Evolutionary conservation across 176 grass and related monocot species (phyloP).

Genomic region (Oropetium thomaeum): DNA sequence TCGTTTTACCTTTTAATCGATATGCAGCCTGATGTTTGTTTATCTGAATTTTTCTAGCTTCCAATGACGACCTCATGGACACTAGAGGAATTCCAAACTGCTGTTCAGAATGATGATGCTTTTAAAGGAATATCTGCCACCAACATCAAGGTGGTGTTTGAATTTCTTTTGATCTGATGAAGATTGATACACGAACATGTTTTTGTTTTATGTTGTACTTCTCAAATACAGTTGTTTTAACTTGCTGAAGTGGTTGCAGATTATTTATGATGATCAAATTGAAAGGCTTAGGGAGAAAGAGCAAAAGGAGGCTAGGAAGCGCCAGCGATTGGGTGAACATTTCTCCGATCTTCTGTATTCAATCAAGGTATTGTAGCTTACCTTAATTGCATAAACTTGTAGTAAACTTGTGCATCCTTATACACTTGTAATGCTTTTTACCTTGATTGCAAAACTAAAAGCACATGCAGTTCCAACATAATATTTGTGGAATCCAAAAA

Average conservation of each 20-base stretch:
- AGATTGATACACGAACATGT: neutral
- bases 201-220: neutral
- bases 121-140: slow-evolving; percentile 70
- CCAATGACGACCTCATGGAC: slow-evolving; percentile 59
- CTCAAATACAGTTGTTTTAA: slow-evolving; percentile 5
- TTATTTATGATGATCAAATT: slow-evolving; percentile 86
- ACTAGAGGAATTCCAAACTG: slow-evolving; percentile 71
- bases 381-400: too few relatives aligned
- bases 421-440: too few relatives aligned
- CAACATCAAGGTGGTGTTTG: slow-evolving; percentile 94
- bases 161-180: neutral
- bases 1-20: slow-evolving; percentile 18
- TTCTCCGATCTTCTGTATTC: slow-evolving; percentile 90
- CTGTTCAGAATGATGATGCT: slow-evolving; percentile 49
- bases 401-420: too few relatives aligned
- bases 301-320: slow-evolving; percentile 83
- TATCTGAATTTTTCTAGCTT: slow-evolving; percentile 56
- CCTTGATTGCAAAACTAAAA: too few relatives aligned
- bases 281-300: slow-evolving; percentile 93
- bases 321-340: slow-evolving; percentile 83
- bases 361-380: slow-evolving; percentile 62
- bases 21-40: neutral
- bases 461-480: too few relatives aligned
- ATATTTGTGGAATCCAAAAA: slow-evolving; percentile 1
- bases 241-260: slow-evolving; percentile 51